phyloP scores from a whole-genome alignment of 2,329 filamentous ascomycete genomes.

The Trichoderma sp. region DNA sequence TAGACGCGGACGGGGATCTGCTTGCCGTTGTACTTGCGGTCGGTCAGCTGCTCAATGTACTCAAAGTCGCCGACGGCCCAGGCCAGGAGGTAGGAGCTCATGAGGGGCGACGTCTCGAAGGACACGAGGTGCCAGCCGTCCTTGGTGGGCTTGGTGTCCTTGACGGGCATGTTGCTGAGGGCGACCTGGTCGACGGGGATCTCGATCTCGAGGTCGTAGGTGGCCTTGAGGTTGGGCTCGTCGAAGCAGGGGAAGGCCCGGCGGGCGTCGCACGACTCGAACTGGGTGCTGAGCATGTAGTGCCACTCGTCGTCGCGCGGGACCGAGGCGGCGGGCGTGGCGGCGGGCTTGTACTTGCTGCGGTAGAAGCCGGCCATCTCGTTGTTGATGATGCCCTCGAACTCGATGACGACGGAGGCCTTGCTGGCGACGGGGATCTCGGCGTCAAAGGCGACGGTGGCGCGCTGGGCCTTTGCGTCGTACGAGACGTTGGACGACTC shows the following conservation, averaged over 20 bases:
- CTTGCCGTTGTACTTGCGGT: conserved; percentile 88
- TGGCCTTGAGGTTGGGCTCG: conserved; percentile 94
- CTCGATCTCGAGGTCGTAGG: conserved; percentile 92
- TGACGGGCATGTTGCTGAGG: conserved; percentile 94
- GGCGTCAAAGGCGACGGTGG: conserved; percentile 73
- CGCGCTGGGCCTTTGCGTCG: conserved; percentile 81
- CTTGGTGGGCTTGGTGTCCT: conserved; percentile 60
- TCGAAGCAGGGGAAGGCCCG: conserved; percentile 97
- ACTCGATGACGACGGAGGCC: conserved; percentile 69
- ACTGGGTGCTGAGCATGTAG: conserved; percentile 92
- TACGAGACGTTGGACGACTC: conserved; percentile 72
- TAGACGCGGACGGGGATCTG: conserved; percentile 92
- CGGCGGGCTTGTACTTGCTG: conserved; percentile 85
- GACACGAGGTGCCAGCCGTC: conserved; percentile 72
- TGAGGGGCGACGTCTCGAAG: conserved; percentile 82
- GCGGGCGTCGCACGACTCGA: conserved; percentile 93
- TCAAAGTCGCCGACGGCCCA: conserved; percentile 98
- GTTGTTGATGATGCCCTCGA: conserved; percentile 82
- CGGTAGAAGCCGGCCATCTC: conserved; percentile 93
- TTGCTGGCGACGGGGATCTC: conserved; percentile 69
- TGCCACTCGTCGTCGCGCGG: conserved; percentile 70
- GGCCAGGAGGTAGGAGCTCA: conserved; percentile 89
- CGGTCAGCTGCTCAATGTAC: conserved; percentile 88
- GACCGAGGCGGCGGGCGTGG: conserved; percentile 72
- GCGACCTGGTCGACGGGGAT: conserved; percentile 85